phyloP scores from a whole-genome alignment of 371 early-diverging fungal species.

The Funneliformis caledonium region DNA sequence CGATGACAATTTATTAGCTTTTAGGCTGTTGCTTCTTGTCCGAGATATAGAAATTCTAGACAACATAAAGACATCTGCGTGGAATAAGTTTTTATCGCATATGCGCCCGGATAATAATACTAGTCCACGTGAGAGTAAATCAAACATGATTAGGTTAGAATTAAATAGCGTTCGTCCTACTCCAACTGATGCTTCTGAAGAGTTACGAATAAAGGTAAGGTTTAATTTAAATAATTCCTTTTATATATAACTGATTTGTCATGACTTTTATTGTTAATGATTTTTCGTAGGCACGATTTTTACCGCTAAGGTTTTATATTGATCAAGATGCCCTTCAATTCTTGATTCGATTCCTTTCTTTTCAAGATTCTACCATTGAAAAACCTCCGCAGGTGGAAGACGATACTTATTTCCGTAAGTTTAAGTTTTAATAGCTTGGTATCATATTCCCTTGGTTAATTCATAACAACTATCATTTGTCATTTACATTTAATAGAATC shows the following conservation, averaged over 20 bases:
- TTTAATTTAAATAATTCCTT: neutral
- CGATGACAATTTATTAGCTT: slow-evolving; percentile 51
- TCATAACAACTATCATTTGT: slow-evolving; percentile 29
- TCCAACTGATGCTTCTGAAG: slow-evolving; percentile 56
- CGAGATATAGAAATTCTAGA: slow-evolving; percentile 80
- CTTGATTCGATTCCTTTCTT: slow-evolving; percentile 77
- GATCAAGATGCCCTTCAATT: slow-evolving; percentile 95
- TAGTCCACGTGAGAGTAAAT: slow-evolving; percentile 64
- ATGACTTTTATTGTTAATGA: neutral
- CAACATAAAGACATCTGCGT: slow-evolving; percentile 73
- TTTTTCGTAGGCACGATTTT: slow-evolving; percentile 54
- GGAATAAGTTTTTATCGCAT: slow-evolving; percentile 77
- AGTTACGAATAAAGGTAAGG: slow-evolving; percentile 69
- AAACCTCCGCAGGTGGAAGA: slow-evolving; percentile 29
- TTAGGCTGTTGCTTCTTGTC: slow-evolving; percentile 57
- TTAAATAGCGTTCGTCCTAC: slow-evolving; percentile 67
- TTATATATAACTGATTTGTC: neutral
- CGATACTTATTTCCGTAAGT: slow-evolving; percentile 70
- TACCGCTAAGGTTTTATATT: slow-evolving; percentile 86
- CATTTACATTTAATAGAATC: slow-evolving; percentile 53
- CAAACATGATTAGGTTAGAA: slow-evolving; percentile 70
- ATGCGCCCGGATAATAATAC: slow-evolving; percentile 62
- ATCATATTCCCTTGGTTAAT: neutral
- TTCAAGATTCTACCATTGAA: slow-evolving; percentile 1
- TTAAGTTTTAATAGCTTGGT: neutral